phyloP scores from a whole-genome alignment of 805 yeast genomes.

The Scheffersomyces coipomensis region DNA sequence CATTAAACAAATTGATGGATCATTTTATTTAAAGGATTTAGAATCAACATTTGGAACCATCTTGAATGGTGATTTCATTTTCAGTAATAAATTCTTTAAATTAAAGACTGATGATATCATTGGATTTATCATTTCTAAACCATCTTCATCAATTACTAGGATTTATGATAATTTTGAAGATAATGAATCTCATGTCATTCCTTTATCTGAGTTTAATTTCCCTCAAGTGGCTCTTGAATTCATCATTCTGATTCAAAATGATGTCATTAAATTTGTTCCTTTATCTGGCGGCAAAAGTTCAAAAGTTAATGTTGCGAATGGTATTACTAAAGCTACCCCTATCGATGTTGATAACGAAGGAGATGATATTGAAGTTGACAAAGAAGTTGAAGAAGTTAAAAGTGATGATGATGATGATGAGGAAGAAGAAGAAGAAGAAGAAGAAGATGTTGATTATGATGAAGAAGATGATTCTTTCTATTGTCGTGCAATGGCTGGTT shows the following conservation, averaged over 20 bases:
- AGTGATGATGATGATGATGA: background rate
- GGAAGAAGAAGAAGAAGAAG: constrained; percentile 6
- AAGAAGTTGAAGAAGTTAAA: background rate
- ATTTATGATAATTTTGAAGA: constrained; percentile 10
- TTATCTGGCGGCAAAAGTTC: background rate
- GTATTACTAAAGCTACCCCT: background rate
- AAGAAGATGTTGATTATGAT: constrained; percentile 1
- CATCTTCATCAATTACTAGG: constrained; percentile 19
- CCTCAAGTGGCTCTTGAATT: constrained; percentile 21
- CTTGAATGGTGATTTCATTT: constrained; percentile 22
- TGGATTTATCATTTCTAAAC: constrained; percentile 35
- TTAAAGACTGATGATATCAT: constrained; percentile 24
- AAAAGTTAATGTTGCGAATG: background rate
- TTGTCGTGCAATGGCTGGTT: background rate
- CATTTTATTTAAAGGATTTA: constrained; percentile 25
- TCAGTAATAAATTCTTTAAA: constrained; percentile 15
- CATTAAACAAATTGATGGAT: constrained; percentile 14
- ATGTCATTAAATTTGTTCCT: constrained; percentile 13
- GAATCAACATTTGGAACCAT: constrained; percentile 41
- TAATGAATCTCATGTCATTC: constrained; percentile 7
- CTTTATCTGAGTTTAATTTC: constrained; percentile 17
- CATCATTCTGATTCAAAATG: constrained; percentile 10
- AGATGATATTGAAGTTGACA: constrained; percentile 1
- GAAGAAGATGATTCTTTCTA: background rate
- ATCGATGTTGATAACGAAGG: background rate